These are phyloP conservation scores for Wallacemonas collosoma DNA, from an alignment of 208 protist species.

Conservation along the genomic window DNA sequence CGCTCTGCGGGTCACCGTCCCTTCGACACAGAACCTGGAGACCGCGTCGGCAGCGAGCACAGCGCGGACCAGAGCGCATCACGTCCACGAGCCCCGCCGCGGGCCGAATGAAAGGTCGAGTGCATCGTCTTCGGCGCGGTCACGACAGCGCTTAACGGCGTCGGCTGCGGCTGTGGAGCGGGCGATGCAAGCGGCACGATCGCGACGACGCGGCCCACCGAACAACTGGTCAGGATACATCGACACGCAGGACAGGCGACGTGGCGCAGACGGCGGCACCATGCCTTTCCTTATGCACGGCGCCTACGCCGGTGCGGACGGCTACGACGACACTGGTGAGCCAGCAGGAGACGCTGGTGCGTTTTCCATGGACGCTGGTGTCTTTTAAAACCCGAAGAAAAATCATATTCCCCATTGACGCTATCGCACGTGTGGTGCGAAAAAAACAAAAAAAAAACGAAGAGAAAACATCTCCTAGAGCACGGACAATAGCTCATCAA, in stretches of 20 bases:
- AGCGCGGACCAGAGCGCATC: neutral
- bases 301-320: neutral
- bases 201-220: conserved; percentile 2
- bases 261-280: conserved; percentile 1
- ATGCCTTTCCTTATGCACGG: neutral
- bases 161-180: conserved; percentile 6
- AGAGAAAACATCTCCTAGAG: neutral
- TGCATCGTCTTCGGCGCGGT: neutral
- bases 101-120: neutral
- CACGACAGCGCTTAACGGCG: neutral
- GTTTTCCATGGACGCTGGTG: neutral
- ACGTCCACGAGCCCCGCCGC: neutral
- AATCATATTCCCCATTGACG: neutral
- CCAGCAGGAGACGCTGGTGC: neutral
- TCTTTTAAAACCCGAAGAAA: neutral
- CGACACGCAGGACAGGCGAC: neutral
- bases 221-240: conserved; percentile 7
- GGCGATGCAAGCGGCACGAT: neutral
- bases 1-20: no score
- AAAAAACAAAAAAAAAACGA: neutral
- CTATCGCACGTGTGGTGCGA: neutral
- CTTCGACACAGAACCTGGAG: neutral
- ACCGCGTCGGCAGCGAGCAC: neutral
- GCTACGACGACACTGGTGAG: neutral
- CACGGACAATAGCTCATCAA: neutral